These are phyloP conservation scores for Brasenia schreberi DNA, from an alignment of 164 flowering plant genomes.

Conservation along the genomic window DNA sequence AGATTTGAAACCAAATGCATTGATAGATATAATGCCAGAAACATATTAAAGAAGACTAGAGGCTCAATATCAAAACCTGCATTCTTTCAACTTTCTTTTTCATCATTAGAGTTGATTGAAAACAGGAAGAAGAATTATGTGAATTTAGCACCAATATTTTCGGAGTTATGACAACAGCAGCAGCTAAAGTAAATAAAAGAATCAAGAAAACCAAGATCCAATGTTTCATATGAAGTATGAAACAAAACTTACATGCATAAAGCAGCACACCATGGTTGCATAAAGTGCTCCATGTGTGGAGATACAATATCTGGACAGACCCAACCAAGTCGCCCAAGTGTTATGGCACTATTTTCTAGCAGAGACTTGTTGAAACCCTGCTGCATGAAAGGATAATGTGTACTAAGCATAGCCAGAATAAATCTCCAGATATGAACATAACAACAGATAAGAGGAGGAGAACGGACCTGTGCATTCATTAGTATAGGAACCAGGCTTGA, in stretches of 20 bases:
- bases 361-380: constrained; percentile 91
- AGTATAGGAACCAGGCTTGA: constrained; percentile 79
- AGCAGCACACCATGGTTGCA: constrained; percentile 90
- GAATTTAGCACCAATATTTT: too few relatives aligned
- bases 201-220: too few relatives aligned
- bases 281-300: constrained; percentile 97
- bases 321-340: constrained; percentile 95
- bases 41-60: too few relatives aligned
- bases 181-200: too few relatives aligned
- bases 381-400: constrained; percentile 7
- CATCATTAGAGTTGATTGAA: too few relatives aligned
- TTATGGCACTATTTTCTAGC: constrained; percentile 90
- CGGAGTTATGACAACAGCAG: too few relatives aligned
- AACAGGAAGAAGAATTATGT: too few relatives aligned
- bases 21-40: too few relatives aligned
- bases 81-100: too few relatives aligned
- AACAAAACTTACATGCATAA: constrained; percentile 53
- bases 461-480: constrained; percentile 67
- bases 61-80: too few relatives aligned
- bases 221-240: too few relatives aligned
- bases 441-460: background rate
- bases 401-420: background rate
- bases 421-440: background rate
- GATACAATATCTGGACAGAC: constrained; percentile 89
- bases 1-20: too few relatives aligned